These are phyloP conservation scores for Apiospora aurea DNA, from an alignment of 2,329 filamentous ascomycete genomes.

Conservation along the genomic window DNA sequence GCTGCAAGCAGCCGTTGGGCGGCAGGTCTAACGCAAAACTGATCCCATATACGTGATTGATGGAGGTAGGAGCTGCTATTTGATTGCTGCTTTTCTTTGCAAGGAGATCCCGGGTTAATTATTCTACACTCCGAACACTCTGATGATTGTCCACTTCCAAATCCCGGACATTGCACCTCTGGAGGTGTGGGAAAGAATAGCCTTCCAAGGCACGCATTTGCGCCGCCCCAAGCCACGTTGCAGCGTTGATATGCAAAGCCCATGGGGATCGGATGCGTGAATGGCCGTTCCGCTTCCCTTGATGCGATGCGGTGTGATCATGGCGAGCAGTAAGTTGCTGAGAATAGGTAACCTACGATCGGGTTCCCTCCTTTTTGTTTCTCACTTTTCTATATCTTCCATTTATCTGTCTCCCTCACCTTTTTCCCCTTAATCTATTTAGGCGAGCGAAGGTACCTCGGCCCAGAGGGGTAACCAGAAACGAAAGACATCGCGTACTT, in stretches of 20 bases:
- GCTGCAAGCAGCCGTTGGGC: constrained; percentile 18
- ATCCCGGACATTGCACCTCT: not conserved
- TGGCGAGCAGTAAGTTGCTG: not conserved
- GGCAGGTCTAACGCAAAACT: not conserved
- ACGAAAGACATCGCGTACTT: constrained; percentile 41
- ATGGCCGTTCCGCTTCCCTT: not conserved
- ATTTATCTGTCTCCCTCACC: not conserved
- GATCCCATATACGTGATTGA: not conserved
- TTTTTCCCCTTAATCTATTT: constrained; percentile 20
- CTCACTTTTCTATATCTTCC: not conserved
- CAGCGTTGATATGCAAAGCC: constrained; percentile 2
- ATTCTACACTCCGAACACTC: not conserved
- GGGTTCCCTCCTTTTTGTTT: not conserved
- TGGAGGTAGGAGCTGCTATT: not conserved
- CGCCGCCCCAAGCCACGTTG: not conserved
- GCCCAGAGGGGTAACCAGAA: constrained; percentile 43
- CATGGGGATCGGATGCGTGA: not conserved
- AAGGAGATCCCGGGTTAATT: not conserved
- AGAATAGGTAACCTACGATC: not conserved
- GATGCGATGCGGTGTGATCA: constrained; percentile 13
- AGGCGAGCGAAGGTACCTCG: constrained; percentile 29
- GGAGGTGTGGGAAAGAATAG: constrained; percentile 6
- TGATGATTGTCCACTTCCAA: not conserved
- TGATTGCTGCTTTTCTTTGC: constrained; percentile 1
- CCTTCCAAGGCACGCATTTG: not conserved